Base-by-base conservation (phyloP, 2,329 filamentous ascomycete genomes). In the Fragosphaeria purpurea region DNA sequence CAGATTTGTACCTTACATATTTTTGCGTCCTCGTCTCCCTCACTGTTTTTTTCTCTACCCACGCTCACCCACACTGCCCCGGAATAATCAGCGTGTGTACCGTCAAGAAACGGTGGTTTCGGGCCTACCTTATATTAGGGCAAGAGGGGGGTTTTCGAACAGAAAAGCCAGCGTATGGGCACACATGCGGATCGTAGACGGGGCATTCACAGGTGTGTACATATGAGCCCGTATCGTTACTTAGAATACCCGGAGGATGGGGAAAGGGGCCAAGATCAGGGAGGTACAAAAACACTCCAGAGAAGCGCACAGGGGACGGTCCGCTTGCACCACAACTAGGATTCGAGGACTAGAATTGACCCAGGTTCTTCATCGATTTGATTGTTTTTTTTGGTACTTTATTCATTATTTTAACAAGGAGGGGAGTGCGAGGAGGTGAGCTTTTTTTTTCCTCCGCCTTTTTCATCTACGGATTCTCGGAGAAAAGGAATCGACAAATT, bases 291-390 rank as follows among this genome's bases (percentile, higher is more conserved):
- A 22, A 22, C 22, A 22, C 22, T 22, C 22, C 2, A 44, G 33
- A 48, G n/a, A 12, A 13, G 10, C 41, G 44, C 41, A 32, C 47
- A 35, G 47, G 44, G 47, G 30, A 49, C 41, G 47, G 47, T 38
- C 47, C 47, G 47, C 38, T 35, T 49, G 41, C 31, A 39, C 34
- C 22, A 22, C 22, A 22, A 22, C 22, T 22, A 22, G 22, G 22
- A 22, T 22, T 22, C 22, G 22, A 22, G 22, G 22, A 22, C 22
- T 22, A 22, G 22, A 22, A 22, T 22, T 22, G 22, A 22, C 22
- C 22, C 22, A 22, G 40, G 40, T 6, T 41, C 8, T 22, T 30
- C 12, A 22, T 9, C 5, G 6, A 7, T 41, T 41, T 41, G 5
- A 6, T 41, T 41, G 2, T 41, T 41, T 30, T 41, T 7, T 41